Evolutionary conservation across 441 rosid genomes (phyloP), one percentile per base, ranked within the genome.

Genomic region (Bruguiera hainesii): DNA sequence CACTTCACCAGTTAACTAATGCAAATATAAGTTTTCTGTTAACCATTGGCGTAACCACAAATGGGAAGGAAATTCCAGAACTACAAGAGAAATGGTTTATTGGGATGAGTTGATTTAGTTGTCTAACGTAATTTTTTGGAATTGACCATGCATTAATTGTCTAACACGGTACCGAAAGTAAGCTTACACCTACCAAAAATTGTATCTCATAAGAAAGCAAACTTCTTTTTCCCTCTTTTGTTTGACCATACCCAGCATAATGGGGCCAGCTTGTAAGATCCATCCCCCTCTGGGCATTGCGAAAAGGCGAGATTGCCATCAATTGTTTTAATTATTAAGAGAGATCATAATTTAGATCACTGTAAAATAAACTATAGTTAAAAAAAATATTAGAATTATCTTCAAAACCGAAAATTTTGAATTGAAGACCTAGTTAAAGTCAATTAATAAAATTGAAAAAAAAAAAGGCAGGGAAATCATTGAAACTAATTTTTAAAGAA

Each of bases 241-340:
- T 46, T 46, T 1, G 8, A 20, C 11, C 28, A 7, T 55, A 23
- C 23, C 42, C 26, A 63, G 18, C 48, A 21, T 65, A 16, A 58
- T 29, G 53, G 39, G 4, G 31, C 59, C 35, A 28, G 35, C 21
- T 25, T 33, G 9, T 23, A 13, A 39, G 64, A 30, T 31, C 37
- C 56, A 31, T 31, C 33, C 67, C 59, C 30, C 66, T 49, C 39
- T 31, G 16, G 70, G 25, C 51, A 19, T 26, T 35, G 39, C 1
- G 53, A 61, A 70, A 74, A 71, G 74, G 56, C 67, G 61, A 74
- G 78, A 70, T 65, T 74, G 71, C 52, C n/a, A 25, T 52, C 20
- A 48, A 23, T 73, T 61, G 52, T 56, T 50, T 63, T 58, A 46
- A 21, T 26, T 59, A 11, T 48, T 26, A 56, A 46, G 48, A 46